These are phyloP conservation scores for Sporisorium reilianum DNA, from an alignment of 1,284 basidiomycete species.

Conservation along the genomic window DNA sequence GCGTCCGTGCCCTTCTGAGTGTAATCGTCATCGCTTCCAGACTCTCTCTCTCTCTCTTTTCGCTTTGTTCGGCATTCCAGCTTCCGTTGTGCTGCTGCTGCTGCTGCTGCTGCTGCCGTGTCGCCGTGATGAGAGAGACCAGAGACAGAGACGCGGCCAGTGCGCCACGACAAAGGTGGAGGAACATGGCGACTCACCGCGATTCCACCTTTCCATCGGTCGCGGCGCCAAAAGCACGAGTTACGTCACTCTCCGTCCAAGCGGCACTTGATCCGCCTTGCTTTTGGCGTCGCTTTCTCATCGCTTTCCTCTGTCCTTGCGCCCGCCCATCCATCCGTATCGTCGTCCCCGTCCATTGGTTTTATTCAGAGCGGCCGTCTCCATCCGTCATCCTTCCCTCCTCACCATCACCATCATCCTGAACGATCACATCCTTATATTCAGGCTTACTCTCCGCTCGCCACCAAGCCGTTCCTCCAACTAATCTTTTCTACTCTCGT, in stretches of 20 bases:
- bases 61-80: constrained; percentile 28
- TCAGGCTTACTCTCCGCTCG: constrained; percentile 9
- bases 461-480: constrained; percentile 12
- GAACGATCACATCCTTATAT: constrained; percentile 24
- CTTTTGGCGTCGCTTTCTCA: not conserved
- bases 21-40: constrained; percentile 19
- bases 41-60: too few relatives aligned
- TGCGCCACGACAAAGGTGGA: constrained; percentile 15
- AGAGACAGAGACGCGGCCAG: constrained; percentile 11
- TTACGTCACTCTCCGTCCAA: constrained; percentile 6
- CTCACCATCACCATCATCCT: constrained; percentile 29
- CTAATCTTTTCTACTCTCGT: too few relatives aligned
- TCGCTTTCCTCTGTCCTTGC: not conserved
- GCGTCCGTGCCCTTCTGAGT: constrained; percentile 12
- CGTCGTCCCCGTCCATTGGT: not conserved
- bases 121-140: too few relatives aligned
- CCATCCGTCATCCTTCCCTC: constrained; percentile 8
- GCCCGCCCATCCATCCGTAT: not conserved
- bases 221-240: not conserved
- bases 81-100: constrained; percentile 5
- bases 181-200: too few relatives aligned
- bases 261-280: constrained; percentile 7
- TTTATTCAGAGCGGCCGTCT: not conserved
- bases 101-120: not conserved
- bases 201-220: too few relatives aligned